A percentile compares a stretch with the other conserved stretches of the same genome.
Evolutionary conservation across 768 basidiomycete genomes (phyloP).

Genomic region (Macrolepiota albuminosa): DNA sequence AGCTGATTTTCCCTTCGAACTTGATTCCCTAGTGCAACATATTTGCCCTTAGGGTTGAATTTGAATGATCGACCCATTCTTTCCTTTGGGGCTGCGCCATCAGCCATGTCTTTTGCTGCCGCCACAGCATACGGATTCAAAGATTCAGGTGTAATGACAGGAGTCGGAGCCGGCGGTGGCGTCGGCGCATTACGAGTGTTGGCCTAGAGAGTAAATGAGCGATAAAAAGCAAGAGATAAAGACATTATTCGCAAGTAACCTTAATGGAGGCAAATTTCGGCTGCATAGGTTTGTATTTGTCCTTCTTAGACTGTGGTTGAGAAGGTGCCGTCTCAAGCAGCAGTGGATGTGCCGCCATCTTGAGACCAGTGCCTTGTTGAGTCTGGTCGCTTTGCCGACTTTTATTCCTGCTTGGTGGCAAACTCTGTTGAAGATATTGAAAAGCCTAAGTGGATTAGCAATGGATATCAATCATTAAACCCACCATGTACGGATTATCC

Average conservation of each 20-base stretch:
- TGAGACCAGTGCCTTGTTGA: slow-evolving; percentile 78
- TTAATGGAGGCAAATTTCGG: slow-evolving; percentile 98
- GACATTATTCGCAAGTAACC: slow-evolving; percentile 32
- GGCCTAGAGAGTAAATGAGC: slow-evolving; percentile 34
- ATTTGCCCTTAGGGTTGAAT: slow-evolving; percentile 94
- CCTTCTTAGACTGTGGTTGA: slow-evolving; percentile 73
- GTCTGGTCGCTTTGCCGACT: slow-evolving; percentile 52
- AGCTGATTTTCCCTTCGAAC: slow-evolving; percentile 73
- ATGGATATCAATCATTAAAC: slow-evolving; percentile 16
- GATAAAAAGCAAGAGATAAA: background rate
- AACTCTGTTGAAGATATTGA: slow-evolving; percentile 36
- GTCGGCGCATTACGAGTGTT: slow-evolving; percentile 75
- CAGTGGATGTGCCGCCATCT: slow-evolving; percentile 89
- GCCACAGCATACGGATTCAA: slow-evolving; percentile 76
- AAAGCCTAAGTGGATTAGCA: background rate
- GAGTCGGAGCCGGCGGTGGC: slow-evolving; percentile 43
- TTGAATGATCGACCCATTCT: slow-evolving; percentile 66
- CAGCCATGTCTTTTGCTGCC: slow-evolving; percentile 57
- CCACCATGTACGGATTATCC: slow-evolving; percentile 86
- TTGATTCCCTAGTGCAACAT: slow-evolving; percentile 68
- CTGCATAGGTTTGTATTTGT: slow-evolving; percentile 97
- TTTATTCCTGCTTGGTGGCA: slow-evolving; percentile 51
- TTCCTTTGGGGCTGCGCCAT: slow-evolving; percentile 70
- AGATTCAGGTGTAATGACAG: slow-evolving; percentile 35
- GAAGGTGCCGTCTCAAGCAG: slow-evolving; percentile 63